Evolutionary conservation across 1,284 basidiomycete genomes (phyloP).

Genomic region (Polyporus tsugae): DNA sequence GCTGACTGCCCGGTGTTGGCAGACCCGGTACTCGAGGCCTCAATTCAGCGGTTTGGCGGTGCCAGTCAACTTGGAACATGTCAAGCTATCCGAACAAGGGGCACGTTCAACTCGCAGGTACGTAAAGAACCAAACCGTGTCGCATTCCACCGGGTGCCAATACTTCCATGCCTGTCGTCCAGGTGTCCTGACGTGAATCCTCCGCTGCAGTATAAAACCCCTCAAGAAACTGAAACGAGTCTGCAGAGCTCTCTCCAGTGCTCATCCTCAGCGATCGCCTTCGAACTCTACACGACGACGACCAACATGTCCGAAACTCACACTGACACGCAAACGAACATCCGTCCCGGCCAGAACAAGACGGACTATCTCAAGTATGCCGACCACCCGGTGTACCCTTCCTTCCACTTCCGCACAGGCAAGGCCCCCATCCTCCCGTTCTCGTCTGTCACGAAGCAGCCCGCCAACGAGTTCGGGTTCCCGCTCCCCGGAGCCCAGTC

Average conservation of each 20-base stretch:
- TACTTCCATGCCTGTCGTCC: background rate
- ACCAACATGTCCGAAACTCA: background rate
- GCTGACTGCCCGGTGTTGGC: background rate
- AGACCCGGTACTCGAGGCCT: background rate
- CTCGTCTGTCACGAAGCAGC: background rate
- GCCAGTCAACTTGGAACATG: conserved; percentile 2
- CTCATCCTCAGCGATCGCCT: background rate
- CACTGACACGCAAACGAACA: background rate
- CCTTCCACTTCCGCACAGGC: conserved; percentile 4
- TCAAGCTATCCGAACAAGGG: background rate
- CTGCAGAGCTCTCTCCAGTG: background rate
- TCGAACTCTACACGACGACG: background rate
- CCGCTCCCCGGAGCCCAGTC: background rate
- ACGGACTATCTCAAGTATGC: background rate
- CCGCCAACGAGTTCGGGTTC: conserved; percentile 4
- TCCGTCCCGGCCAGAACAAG: background rate
- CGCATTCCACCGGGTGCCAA: background rate
- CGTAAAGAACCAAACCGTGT: background rate
- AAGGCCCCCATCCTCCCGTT: background rate
- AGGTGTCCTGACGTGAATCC: background rate
- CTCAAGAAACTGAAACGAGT: background rate
- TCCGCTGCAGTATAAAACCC: background rate
- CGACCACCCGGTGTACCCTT: conserved; percentile 3
- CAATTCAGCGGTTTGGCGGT: background rate
- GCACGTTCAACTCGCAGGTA: background rate